Base-by-base conservation (phyloP, 2,329 filamentous ascomycete species). In the Trichothecium sympodiale region DNA sequence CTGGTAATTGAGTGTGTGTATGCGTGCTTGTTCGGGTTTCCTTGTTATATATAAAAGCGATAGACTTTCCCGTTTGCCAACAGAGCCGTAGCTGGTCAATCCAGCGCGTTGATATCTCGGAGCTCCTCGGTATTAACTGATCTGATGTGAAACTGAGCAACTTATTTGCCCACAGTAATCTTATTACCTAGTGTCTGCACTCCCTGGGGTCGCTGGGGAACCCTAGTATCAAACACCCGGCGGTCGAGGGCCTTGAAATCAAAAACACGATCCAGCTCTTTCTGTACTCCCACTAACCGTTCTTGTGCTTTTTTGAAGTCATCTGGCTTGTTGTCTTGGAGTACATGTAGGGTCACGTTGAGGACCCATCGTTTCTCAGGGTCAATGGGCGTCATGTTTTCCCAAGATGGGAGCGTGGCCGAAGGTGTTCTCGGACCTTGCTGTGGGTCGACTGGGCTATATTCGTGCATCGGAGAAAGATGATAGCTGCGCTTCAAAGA, bases 291-390 rank as follows among this genome's bases (percentile, higher is more conserved):
- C 14, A 65, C 43, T 5, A 80, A 54, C 41, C 65, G 60, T n/a
- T 70, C 68, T 29, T 68, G 64, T 0, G 62, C 72, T 43, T 72
- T 67, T 31, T 67, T 60, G 20, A 77, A 62, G 47, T 73, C 71
- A 27, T 74, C 71, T 0, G 72, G 73, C 35, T 71, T 67, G 43
- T 64, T 71, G 36, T 75, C 71, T 39, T 77, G 71, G 7, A 65
- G 43, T 3, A 77, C 70, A 34, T 71, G 61, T 2, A 64, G 54
- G 39, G 64, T 72, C 38, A 75, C 66, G 26, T 62, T 63, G 20
- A 80, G 56, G 34, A 74, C 62, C 74, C 74, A 79, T 26, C 62
- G 56, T 35, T 60, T 57, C 34, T 64, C 61, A 28, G 60, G 51
- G 44, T 74, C 71, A 13, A 73, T 55, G 0, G 63, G 64, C 3